phyloP scores from a whole-genome alignment of 495 filamentous ascomycete species.

The Parathielavia hyrcaniae region DNA sequence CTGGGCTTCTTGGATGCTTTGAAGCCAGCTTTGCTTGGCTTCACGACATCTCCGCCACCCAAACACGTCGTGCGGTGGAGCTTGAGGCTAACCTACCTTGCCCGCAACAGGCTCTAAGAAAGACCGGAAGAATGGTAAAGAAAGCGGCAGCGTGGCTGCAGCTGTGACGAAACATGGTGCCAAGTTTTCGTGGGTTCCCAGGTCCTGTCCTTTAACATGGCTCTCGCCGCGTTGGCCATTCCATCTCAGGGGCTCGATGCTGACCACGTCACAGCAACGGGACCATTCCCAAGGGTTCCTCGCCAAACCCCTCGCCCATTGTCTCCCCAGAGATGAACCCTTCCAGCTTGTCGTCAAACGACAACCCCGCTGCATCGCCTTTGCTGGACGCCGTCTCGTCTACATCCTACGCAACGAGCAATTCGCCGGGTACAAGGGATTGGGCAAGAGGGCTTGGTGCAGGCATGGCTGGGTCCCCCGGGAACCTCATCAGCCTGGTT shows the following conservation, averaged over 20 bases:
- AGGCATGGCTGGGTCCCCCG: conserved; percentile 48
- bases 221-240: not conserved
- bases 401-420: conserved; percentile 43
- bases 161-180: conserved; percentile 48
- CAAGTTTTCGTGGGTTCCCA: conserved; percentile 43
- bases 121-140: conserved; percentile 49
- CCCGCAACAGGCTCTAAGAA: conserved; percentile 40
- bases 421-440: conserved; percentile 46
- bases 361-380: conserved; percentile 36
- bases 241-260: conserved; percentile 14
- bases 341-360: conserved; percentile 33
- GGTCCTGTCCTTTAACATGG: conserved; percentile 8
- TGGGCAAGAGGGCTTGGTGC: conserved; percentile 45
- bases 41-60: not conserved
- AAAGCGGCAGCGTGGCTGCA: conserved; percentile 45
- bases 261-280: conserved; percentile 29
- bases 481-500: conserved; percentile 48
- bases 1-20: too few relatives aligned
- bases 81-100: conserved; percentile 15
- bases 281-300: conserved; percentile 32
- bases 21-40: not conserved
- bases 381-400: conserved; percentile 42
- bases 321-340: conserved; percentile 41
- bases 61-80: not conserved
- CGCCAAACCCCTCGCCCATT: conserved; percentile 39